Conservation (phyloP, 1,139 yeast genomes). For the Debaryomycetaceae sp. region DNA sequence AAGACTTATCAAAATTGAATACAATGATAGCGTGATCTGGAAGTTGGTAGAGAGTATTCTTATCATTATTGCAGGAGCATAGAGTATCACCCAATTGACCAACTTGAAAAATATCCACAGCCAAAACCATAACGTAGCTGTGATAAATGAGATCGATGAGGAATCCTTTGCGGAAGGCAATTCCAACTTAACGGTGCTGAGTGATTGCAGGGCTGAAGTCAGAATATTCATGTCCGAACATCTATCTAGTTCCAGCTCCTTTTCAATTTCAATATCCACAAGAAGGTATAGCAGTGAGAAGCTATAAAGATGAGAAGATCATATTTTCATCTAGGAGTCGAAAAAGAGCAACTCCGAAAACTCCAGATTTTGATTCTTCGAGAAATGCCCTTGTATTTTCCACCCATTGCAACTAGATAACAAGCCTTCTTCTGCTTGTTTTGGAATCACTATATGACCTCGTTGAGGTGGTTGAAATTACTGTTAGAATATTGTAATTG, state of each 20-base stretch:
- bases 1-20: constrained; percentile 25
- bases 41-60: constrained; percentile 26
- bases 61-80: constrained; percentile 20
- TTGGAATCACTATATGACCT: too few species aligned
- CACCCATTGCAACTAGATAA: too few species aligned
- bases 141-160: constrained; percentile 9
- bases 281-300: too few species aligned
- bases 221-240: not conserved
- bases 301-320: not conserved
- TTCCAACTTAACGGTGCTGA: not conserved
- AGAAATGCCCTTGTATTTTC: too few species aligned
- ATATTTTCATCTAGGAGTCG: too few species aligned
- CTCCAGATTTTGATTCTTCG: too few species aligned
- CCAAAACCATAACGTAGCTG: constrained; percentile 12
- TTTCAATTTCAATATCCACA: too few species aligned
- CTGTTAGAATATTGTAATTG: too few species aligned
- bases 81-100: constrained; percentile 16
- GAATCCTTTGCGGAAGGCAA: constrained; percentile 5
- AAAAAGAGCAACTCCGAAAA: too few species aligned
- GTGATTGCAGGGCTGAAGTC: not conserved
- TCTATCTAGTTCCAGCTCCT: too few species aligned
- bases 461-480: too few species aligned
- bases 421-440: too few species aligned
- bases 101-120: constrained; percentile 18
- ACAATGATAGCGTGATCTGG: constrained; percentile 33